Evolutionary conservation across 1,139 yeast genomes (phyloP).

Genomic region (Hemisphaericaspora subhashii): DNA sequence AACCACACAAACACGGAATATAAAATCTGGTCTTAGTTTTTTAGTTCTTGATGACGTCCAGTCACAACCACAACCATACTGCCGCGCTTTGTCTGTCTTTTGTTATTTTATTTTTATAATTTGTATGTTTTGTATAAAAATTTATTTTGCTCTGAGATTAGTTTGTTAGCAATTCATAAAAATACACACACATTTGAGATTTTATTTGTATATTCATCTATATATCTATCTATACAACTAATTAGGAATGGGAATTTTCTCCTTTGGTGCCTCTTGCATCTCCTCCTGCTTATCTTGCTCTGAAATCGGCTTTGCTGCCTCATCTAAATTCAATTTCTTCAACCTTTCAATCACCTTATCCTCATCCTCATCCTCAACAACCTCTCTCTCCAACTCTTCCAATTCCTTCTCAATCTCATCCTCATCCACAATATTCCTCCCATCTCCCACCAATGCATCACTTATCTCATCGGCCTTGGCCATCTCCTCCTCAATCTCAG

Average conservation of each 20-base stretch:
- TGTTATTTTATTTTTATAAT: too few relatives aligned
- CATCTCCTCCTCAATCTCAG: constrained; percentile 43
- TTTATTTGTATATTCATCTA: not conserved
- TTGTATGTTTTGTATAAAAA: too few relatives aligned
- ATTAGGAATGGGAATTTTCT: not conserved
- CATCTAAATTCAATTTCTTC: constrained; percentile 12
- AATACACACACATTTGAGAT: not conserved
- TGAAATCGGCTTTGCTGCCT: constrained; percentile 1
- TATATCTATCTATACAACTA: not conserved
- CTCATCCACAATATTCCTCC: constrained; percentile 18
- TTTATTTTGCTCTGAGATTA: not conserved
- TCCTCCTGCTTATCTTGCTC: not conserved
- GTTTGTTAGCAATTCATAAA: not conserved
- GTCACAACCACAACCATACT: too few relatives aligned
- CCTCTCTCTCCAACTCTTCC: constrained; percentile 13
- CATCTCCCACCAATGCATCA: constrained; percentile 28
- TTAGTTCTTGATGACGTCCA: constrained; percentile 1
- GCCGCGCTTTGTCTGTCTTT: too few relatives aligned
- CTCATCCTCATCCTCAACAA: constrained; percentile 6
- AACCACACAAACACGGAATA: too few relatives aligned
- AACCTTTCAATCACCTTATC: constrained; percentile 11
- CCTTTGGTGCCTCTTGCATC: not conserved
- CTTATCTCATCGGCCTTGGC: constrained; percentile 33
- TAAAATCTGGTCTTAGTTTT: not conserved
- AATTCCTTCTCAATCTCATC: constrained; percentile 39